Evolutionary conservation across 257 asterid genomes (phyloP), one percentile per base, ranked within the genome.

Genomic region (Thymus quinquecostatus): DNA sequence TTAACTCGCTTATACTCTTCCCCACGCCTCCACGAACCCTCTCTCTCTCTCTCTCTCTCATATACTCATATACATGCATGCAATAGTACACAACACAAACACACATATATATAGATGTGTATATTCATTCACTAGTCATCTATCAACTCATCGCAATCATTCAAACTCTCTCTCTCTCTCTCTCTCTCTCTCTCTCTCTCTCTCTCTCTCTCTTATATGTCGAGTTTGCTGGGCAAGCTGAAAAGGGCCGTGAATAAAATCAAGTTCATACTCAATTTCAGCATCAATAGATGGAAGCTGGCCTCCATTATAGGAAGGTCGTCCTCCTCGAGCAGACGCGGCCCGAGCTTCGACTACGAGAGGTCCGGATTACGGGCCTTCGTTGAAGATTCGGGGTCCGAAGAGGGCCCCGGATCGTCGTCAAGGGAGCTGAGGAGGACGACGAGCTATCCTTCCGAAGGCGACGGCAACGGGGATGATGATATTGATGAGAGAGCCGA

Each of bases 401-500:
- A 54, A 1, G 79, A 74, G 6, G 68, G 34, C 1, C 58, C 77
- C 1, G 75, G 79, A 30, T 78, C 83, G 1, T 65, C 75, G 0
- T 65, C 75, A 0, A 29, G 78, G 34, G 78, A 77, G 34, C 78
- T 91, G 1, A 89, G 72, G 57, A 82, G 96, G 66, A 86, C 96
- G 4, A 79, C 66, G 0, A 89, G 98, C 43, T 89, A 65, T 78
- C 93, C 91, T 4, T 75, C 82, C 3, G 96, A 84, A 43, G 97
- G 89, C 38, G 96, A 93, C 75, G 67, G 87, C 50, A 38, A 44
- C 9, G 95, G 83, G 33, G 97, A 89, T 43, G 95, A 91, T 75
- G 64, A 92, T 77, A 72, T 94, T 48, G 96, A 94, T 44, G 83
- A 83, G 70, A 88, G 93, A 29, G 96, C 99, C 0, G 99, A 91